Base-by-base conservation (phyloP, 441 rosid species). In the Theobroma grandiflorum region DNA sequence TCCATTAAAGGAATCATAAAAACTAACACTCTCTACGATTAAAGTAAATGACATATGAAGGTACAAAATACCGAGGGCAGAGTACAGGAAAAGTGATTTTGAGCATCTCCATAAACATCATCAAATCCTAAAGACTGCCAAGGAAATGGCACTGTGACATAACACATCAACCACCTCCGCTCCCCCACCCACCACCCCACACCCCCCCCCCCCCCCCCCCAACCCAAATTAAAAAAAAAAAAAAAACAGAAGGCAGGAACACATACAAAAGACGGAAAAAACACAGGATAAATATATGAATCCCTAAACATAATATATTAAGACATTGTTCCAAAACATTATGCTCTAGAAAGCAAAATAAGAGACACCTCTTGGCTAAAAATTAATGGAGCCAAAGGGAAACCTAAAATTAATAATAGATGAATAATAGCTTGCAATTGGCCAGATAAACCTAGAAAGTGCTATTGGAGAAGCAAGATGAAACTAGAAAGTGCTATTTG, bases 1-100 rank as follows among this genome's bases (percentile, higher is more conserved):
- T 87, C 84, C 85, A 79, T 88, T 86, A 88, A 88, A 74, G 87
- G 77, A 83, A 87, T 82, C 75, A 58, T 61, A 82, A 84, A 31
- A 79, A 75, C 87, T 85, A 82, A 71, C 78, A 62, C 89, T 82
- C 89, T 80, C 86, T 78, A 59, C 47, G 76, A 81, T 53, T 65
- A 81, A 83, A 83, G 76, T 59, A 82, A 82, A 81, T 75, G 79
- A 76, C 78, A 77, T 33, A 79, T 38, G 78, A 62, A 59, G 68
- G 64, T 7, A 69, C 5, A 57, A 33, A 10, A n/a, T n/a, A 62
- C 31, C 37, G 20, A 59, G 64, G 18, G 64, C 20, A 47, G 80
- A 64, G 61, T 20, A 42, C 49, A 65, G 50, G 76, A n/a, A 80
- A 72, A 50, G 75, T 40, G 78, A 42, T 80, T 72, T 26, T 62